phyloP scores from a whole-genome alignment of 164 flowering plant species.

The Vitis riparia region DNA sequence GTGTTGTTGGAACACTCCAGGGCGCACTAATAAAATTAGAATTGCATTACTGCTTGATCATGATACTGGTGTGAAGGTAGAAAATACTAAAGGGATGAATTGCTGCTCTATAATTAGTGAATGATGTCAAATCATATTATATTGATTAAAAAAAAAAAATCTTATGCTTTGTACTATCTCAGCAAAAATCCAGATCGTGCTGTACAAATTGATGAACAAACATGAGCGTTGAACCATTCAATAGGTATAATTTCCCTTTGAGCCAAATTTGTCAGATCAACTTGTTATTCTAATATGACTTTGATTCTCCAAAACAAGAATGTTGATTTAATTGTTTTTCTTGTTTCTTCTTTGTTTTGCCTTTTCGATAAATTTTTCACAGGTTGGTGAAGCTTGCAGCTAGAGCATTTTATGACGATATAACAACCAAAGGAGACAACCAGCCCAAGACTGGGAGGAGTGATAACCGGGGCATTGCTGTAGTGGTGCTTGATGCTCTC shows the following conservation, averaged over 20 bases:
- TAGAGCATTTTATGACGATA: conserved; percentile 50
- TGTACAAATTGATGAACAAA: neutral
- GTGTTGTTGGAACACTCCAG: too few species aligned
- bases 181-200: too few species aligned
- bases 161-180: too few species aligned
- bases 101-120: too few species aligned
- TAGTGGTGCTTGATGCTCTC: conserved; percentile 90
- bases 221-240: conserved; percentile 37
- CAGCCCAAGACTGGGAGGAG: conserved; percentile 80
- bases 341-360: neutral
- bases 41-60: too few species aligned
- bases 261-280: neutral
- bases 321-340: neutral
- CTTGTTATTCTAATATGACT: too few species aligned
- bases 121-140: too few species aligned
- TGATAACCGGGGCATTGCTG: conserved; percentile 93
- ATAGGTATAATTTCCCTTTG: conserved; percentile 18
- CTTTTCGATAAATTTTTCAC: conserved; percentile 5
- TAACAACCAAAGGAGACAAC: conserved; percentile 44
- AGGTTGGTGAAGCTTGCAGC: conserved; percentile 51
- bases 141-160: too few species aligned
- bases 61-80: too few species aligned
- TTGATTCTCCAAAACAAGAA: neutral
- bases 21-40: too few species aligned
- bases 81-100: too few species aligned